A percentile compares a stretch with the other conserved stretches of the same genome.
These are phyloP conservation scores for Sporisorium sorghi DNA, from an alignment of 1,284 basidiomycete species.

Conservation along the genomic window DNA sequence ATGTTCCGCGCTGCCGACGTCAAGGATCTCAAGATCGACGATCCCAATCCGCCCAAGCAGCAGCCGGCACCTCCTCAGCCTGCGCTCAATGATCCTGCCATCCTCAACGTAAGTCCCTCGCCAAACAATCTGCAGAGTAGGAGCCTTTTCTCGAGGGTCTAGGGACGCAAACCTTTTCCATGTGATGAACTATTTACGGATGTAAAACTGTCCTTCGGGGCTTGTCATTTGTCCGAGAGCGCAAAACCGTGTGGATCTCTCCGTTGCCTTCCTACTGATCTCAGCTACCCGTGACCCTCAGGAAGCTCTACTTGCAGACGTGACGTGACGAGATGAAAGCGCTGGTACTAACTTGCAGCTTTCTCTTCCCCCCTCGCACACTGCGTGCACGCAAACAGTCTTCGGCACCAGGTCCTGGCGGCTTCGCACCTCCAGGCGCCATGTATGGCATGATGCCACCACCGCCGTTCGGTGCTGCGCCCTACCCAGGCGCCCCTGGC, in stretches of 20 bases:
- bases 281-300: background rate
- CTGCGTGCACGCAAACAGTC: slow-evolving; percentile 19
- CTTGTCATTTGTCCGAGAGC: slow-evolving; percentile 75
- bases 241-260: slow-evolving; percentile 78
- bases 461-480: slow-evolving; percentile 21
- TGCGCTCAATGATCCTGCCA: slow-evolving; percentile 60
- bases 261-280: slow-evolving; percentile 81
- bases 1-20: slow-evolving; percentile 70
- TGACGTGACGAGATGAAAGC: background rate
- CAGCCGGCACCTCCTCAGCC: slow-evolving; percentile 37
- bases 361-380: no score
- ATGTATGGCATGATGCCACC: slow-evolving; percentile 43
- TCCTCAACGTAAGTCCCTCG: slow-evolving; percentile 65
- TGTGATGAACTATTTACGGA: slow-evolving; percentile 74
- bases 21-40: slow-evolving; percentile 70
- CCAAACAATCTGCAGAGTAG: no score
- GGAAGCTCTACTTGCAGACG: slow-evolving; percentile 8
- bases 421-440: slow-evolving; percentile 23
- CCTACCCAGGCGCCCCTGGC: slow-evolving; percentile 24
- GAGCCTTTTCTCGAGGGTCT: slow-evolving; percentile 10
- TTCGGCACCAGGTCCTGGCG: slow-evolving; percentile 25
- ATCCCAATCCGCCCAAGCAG: slow-evolving; percentile 60
- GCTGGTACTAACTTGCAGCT: slow-evolving; percentile 10
- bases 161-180: background rate
- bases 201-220: slow-evolving; percentile 74